Evolutionary conservation across 352 stramenopile genomes (phyloP).

Genomic region (Phytopythium kandeliae): DNA sequence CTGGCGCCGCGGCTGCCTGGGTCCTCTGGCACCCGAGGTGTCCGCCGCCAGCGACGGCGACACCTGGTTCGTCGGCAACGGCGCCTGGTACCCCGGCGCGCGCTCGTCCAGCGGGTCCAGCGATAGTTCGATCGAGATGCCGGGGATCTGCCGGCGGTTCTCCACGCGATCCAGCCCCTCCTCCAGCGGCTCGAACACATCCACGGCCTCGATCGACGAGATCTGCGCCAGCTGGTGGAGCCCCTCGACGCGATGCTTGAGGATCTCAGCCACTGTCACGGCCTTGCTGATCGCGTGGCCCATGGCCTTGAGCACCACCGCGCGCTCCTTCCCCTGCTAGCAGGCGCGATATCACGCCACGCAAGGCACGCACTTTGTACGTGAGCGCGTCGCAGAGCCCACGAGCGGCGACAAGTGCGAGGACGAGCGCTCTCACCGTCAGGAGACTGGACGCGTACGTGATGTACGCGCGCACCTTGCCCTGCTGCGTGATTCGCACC

Average conservation of each 20-base stretch:
- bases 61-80: slow-evolving; percentile 56
- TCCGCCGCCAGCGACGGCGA: slow-evolving; percentile 17
- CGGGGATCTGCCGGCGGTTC: slow-evolving; percentile 61
- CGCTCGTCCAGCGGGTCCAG: slow-evolving; percentile 52
- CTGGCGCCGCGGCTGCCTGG: slow-evolving; percentile 6
- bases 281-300: slow-evolving; percentile 82
- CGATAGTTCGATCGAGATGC: slow-evolving; percentile 72
- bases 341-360: too few species aligned
- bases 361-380: too few species aligned
- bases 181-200: slow-evolving; percentile 82
- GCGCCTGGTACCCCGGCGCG: slow-evolving; percentile 67
- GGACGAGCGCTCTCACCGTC: slow-evolving; percentile 21
- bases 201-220: slow-evolving; percentile 71
- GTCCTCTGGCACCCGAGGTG: slow-evolving; percentile 4
- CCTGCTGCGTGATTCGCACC: slow-evolving; percentile 80
- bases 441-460: slow-evolving; percentile 74
- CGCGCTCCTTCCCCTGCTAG: slow-evolving; percentile 48
- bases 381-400: too few species aligned
- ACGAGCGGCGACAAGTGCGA: too few species aligned
- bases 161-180: slow-evolving; percentile 80
- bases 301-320: slow-evolving; percentile 75
- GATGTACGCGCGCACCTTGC: slow-evolving; percentile 79
- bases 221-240: slow-evolving; percentile 79
- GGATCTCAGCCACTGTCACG: slow-evolving; percentile 77
- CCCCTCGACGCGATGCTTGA: slow-evolving; percentile 69